Base-by-base conservation (phyloP, 2,329 filamentous ascomycete genomes). In the Nigrograna mackinnonii region DNA sequence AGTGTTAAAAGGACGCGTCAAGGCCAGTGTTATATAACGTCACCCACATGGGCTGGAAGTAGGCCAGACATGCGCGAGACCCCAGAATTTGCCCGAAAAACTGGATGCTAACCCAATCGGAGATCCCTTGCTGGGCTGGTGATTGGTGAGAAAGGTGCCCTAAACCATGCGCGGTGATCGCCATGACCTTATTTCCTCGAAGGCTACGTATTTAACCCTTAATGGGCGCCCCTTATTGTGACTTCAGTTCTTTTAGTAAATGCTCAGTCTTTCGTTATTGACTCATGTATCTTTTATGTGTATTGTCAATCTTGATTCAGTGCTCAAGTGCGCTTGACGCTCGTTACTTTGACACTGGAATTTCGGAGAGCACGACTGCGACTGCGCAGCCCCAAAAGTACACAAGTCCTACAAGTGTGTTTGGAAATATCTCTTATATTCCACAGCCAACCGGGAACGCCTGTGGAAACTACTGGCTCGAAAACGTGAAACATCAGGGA, bases 401-500 rank as follows among this genome's bases (percentile, higher is more conserved):
- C 37, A 28, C 24, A n/a, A 28, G 32, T 13, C 35, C 47, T 34
- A 39, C 40, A 14, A 20, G 30, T 18, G 28, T 35, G 5, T 28
- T 28, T 38, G 37, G 37, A 19, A 37, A 48, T 6, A 33, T 41
- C 13, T 43, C 53, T 18, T 43, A 43, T 5, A 45, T 45, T 14
- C 52, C 52, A 20, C 33, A 44, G 14, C 45, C 56, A 11, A 54
- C 46, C 28, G 39, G 37, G 16, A 35, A 28, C 13, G 39, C 48
- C 26, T 67, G 59, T 37, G 54, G 52, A 17, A 54, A 59, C 3
- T 75, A 68, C 41, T 74, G 71, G 72, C 55, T 70, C 22, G 68
- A 67, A 21, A 54, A 66, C 14, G 69, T 74, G 38, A 68, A 66
- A 24, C 68, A 72, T 20, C 69, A 71, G 44, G 72, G 71, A 22